Evolutionary conservation across 495 filamentous ascomycete genomes (phyloP).

Genomic region (Astrocystis sublimbata): DNA sequence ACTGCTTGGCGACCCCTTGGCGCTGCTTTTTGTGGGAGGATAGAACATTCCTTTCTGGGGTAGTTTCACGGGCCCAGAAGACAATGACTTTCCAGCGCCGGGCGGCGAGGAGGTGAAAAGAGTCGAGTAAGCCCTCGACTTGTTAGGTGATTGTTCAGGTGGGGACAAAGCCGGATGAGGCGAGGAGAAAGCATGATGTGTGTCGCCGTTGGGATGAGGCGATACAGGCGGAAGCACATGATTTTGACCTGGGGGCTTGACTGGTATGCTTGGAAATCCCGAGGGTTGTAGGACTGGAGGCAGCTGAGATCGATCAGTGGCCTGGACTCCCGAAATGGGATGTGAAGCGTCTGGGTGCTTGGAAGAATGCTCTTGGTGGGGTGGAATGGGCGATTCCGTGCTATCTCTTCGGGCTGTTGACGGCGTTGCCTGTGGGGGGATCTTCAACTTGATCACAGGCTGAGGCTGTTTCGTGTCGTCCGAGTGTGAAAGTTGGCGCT

Average conservation of each 20-base stretch:
- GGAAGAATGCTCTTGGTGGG: conserved; percentile 11
- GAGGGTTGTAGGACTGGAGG: conserved; percentile 6
- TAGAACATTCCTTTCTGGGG: conserved; percentile 34
- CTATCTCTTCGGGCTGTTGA: conserved; percentile 22
- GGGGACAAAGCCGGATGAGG: conserved; percentile 46
- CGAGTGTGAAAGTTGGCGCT: conserved; percentile 58
- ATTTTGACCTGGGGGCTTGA: conserved; percentile 28
- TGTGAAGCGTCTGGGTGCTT: not conserved
- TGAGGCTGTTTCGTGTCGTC: conserved; percentile 47
- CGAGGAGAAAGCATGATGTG: conserved; percentile 43
- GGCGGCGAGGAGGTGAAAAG: conserved; percentile 38
- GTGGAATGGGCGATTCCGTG: conserved; percentile 17
- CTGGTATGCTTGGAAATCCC: conserved; percentile 18
- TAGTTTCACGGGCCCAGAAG: conserved; percentile 21
- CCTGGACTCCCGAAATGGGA: conserved; percentile 1
- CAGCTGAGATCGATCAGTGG: conserved; percentile 18
- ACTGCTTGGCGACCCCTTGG: conserved; percentile 28
- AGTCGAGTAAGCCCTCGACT: conserved; percentile 43
- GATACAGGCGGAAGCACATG: conserved; percentile 25
- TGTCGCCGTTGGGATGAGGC: conserved; percentile 30
- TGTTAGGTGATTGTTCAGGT: conserved; percentile 40
- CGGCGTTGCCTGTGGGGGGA: conserved; percentile 63
- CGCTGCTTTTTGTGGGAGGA: conserved; percentile 27
- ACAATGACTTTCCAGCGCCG: conserved; percentile 7
- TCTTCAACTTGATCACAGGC: conserved; percentile 68